Conservation (phyloP, 805 yeast species). For the Barnettozyma sp. region DNA sequence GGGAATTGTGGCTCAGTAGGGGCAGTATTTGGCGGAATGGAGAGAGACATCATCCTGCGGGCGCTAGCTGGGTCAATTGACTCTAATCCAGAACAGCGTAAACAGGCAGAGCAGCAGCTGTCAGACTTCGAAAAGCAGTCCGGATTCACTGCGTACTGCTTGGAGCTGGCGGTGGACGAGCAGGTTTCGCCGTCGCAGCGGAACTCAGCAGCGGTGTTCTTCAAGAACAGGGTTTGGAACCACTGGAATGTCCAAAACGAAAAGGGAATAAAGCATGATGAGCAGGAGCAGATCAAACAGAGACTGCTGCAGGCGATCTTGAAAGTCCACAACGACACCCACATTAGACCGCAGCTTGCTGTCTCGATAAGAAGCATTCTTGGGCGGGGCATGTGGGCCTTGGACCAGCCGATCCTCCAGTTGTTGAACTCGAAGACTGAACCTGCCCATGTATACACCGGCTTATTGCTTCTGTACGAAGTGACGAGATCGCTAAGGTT, state of each 20-base stretch:
- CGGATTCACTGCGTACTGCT: constrained; percentile 50
- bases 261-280: constrained; percentile 34
- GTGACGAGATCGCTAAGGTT: constrained; percentile 50
- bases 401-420: constrained; percentile 26
- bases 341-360: constrained; percentile 48
- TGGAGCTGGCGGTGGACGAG: constrained; percentile 42
- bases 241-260: constrained; percentile 40
- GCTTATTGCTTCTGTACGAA: constrained; percentile 49
- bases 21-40: too few species aligned
- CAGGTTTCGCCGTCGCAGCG: constrained; percentile 38
- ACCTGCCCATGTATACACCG: constrained; percentile 40
- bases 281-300: constrained; percentile 49
- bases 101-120: constrained; percentile 47
- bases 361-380: constrained; percentile 51
- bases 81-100: constrained; percentile 41
- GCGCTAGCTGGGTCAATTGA: constrained; percentile 51
- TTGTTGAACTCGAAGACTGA: constrained; percentile 31
- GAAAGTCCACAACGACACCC: constrained; percentile 32
- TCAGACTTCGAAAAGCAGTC: constrained; percentile 45
- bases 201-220: constrained; percentile 58
- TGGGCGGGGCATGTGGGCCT: constrained; percentile 34
- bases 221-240: constrained; percentile 54
- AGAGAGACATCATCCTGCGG: constrained; percentile 41
- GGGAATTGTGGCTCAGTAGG: neutral
- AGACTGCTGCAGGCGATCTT: constrained; percentile 48